A percentile compares a stretch with the other conserved stretches of the same genome.
These are phyloP conservation scores for Arctostaphylos glauca DNA, from an alignment of 148 eudicot genomes.

Conservation along the genomic window DNA sequence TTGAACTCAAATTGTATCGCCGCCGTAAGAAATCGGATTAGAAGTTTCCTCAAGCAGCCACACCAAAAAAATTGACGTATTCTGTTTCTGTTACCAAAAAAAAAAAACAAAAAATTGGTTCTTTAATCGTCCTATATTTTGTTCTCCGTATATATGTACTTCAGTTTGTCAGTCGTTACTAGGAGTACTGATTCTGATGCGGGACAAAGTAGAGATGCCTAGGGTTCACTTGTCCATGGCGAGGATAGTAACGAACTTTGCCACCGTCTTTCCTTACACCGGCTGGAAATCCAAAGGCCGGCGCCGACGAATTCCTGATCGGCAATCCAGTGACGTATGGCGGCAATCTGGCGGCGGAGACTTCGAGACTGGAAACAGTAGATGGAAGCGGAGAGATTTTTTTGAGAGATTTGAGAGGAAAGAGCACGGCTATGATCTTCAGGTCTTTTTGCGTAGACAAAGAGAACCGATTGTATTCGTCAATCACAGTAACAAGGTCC, in stretches of 20 bases:
- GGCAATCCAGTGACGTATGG: neutral
- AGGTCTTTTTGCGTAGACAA: neutral
- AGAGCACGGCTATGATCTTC: conserved; percentile 61
- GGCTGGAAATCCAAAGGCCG: neutral
- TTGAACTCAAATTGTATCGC: neutral
- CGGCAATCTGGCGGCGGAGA: neutral
- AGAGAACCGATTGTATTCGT: conserved; percentile 49
- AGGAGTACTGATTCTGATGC: neutral
- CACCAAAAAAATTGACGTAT: neutral
- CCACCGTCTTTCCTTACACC: neutral
- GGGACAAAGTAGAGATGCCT: neutral
- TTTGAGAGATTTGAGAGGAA: conserved; percentile 22
- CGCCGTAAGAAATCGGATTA: neutral
- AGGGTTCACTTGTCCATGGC: neutral
- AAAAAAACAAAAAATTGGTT: too few relatives aligned
- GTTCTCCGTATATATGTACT: neutral
- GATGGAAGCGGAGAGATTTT: conserved; percentile 34
- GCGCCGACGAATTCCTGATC: neutral
- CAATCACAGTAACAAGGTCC: conserved; percentile 56
- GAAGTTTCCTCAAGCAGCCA: neutral
- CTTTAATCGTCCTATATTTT: neutral
- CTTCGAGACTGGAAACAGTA: neutral
- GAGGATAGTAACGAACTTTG: neutral
- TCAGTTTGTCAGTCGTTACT: neutral
- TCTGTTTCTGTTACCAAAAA: neutral